These are phyloP conservation scores for Eucalyptus decipiens DNA, from an alignment of 345 rosid species.

Conservation along the genomic window DNA sequence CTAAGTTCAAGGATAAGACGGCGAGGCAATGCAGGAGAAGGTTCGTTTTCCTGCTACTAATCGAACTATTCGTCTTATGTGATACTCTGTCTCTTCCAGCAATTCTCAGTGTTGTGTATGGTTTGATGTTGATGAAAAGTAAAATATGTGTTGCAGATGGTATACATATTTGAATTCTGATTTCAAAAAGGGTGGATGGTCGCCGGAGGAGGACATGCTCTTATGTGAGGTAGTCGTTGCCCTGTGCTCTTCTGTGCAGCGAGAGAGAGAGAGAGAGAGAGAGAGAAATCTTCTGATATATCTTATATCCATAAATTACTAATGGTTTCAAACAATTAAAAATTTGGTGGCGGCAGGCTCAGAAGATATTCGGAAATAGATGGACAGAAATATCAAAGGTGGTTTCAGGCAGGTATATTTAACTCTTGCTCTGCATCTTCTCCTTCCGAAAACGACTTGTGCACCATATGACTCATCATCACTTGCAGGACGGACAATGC, in stretches of 20 bases:
- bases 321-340: neutral
- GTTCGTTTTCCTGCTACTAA: constrained; percentile 9
- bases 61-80: neutral
- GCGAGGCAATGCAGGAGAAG: constrained; percentile 98
- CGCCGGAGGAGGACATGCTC: constrained; percentile 94
- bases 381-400: constrained; percentile 99
- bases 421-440: neutral
- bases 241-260: neutral
- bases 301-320: neutral
- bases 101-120: neutral
- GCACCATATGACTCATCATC: neutral
- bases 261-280: neutral
- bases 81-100: neutral
- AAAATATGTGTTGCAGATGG: constrained; percentile 47
- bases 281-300: neutral
- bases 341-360: constrained; percentile 54
- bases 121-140: neutral
- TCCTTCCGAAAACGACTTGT: neutral
- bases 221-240: constrained; percentile 69
- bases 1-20: constrained; percentile 85
- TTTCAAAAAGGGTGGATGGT: constrained; percentile 99
- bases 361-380: constrained; percentile 85
- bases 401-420: constrained; percentile 91
- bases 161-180: constrained; percentile 90
- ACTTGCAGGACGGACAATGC: constrained; percentile 90